Conservation (phyloP, 2,329 filamentous ascomycete species). For the Aspergillus udagawae region DNA sequence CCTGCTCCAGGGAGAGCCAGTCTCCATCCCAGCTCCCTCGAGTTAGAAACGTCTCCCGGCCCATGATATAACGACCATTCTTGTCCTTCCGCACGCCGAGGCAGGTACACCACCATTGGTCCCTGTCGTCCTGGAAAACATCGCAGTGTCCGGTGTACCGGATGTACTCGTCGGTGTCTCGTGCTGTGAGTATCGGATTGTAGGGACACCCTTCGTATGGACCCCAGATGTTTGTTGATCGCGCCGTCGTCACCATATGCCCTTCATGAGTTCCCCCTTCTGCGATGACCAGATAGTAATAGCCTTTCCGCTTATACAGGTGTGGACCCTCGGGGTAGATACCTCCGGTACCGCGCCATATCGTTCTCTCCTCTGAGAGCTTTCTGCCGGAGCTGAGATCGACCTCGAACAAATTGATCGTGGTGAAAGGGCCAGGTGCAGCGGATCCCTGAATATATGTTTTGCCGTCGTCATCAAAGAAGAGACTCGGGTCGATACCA, state of each 20-base stretch:
- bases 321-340: constrained; percentile 49
- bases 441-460: constrained; percentile 31
- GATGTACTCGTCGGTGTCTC: constrained; percentile 17
- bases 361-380: constrained; percentile 1
- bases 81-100: constrained; percentile 15
- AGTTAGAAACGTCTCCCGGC: constrained; percentile 33
- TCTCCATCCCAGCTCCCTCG: constrained; percentile 20
- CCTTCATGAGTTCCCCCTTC: constrained; percentile 49
- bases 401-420: neutral
- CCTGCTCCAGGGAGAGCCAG: constrained; percentile 11
- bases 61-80: constrained; percentile 22
- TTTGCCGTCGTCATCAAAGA: constrained; percentile 41
- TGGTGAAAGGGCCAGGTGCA: neutral
- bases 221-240: constrained; percentile 43
- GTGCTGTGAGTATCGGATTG: constrained; percentile 48
- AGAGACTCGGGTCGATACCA: constrained; percentile 45
- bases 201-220: constrained; percentile 42
- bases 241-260: constrained; percentile 50
- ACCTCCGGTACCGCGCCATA: neutral
- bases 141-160: constrained; percentile 21
- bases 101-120: constrained; percentile 20
- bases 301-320: constrained; percentile 47
- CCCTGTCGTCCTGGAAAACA: constrained; percentile 14
- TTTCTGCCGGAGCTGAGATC: neutral
- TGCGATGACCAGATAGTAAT: constrained; percentile 48